These are phyloP conservation scores for Tephrocybe sp. DNA, from an alignment of 768 basidiomycete genomes.

Conservation along the genomic window DNA sequence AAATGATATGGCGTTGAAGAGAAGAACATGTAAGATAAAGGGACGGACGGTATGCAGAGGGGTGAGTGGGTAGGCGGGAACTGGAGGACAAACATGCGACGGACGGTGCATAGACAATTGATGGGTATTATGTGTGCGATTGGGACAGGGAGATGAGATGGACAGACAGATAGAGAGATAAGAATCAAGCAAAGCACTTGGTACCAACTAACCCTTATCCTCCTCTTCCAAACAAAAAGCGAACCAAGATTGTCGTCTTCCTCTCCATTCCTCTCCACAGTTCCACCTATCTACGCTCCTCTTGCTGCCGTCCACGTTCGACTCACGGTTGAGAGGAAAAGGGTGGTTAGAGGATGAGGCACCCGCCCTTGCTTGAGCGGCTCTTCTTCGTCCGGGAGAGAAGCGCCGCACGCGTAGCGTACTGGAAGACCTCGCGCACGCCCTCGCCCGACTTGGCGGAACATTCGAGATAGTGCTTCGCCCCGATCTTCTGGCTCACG, in stretches of 20 bases:
- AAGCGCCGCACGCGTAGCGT: conserved; percentile 91
- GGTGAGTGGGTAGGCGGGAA: no score
- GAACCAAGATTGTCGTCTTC: no score
- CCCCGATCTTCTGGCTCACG: conserved; percentile 94
- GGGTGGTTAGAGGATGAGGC: conserved; percentile 16
- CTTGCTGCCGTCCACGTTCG: neutral
- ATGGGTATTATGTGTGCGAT: no score
- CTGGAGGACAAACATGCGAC: no score
- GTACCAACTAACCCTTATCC: no score
- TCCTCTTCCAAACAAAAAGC: no score
- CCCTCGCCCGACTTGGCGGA: conserved; percentile 96
- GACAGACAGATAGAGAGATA: no score
- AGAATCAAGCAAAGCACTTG: no score
- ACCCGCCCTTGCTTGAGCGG: conserved; percentile 15
- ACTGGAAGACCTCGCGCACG: conserved; percentile 98
- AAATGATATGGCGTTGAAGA: neutral
- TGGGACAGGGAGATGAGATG: no score
- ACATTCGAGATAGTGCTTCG: conserved; percentile 96
- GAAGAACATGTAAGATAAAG: neutral
- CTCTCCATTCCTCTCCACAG: no score
- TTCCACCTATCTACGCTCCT: no score
- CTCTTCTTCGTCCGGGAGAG: conserved; percentile 34
- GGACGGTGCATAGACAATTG: no score
- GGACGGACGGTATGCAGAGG: neutral
- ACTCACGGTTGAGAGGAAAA: neutral